phyloP scores from a whole-genome alignment of 331 rosid genomes.

The Stylosanthes scabra region DNA sequence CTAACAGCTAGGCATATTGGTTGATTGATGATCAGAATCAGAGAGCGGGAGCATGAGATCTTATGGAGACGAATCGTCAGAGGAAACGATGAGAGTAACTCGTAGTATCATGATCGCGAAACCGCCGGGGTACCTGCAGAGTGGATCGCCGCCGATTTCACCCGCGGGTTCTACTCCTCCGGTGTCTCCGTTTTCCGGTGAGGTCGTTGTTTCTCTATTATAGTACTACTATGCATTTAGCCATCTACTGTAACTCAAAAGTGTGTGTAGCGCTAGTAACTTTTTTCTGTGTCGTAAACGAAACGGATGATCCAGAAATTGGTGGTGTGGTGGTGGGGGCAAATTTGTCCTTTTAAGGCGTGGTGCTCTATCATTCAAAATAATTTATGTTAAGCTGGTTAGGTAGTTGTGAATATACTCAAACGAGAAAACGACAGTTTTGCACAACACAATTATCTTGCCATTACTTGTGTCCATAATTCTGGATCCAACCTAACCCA shows the following conservation, averaged over 20 bases:
- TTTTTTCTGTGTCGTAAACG: too few relatives aligned
- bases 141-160: conserved; percentile 62
- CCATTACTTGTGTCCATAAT: too few relatives aligned
- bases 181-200: conserved; percentile 51
- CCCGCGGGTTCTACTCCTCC: conserved; percentile 46
- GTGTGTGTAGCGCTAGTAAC: too few relatives aligned
- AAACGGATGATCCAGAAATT: conserved; percentile 32
- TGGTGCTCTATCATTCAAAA: not conserved
- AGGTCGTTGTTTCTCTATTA: conserved; percentile 35
- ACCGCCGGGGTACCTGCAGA: conserved; percentile 81
- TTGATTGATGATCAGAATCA: conserved; percentile 52
- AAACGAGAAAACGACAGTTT: conserved; percentile 7
- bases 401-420: not conserved
- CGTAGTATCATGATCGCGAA: conserved; percentile 93
- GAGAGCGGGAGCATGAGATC: conserved; percentile 66
- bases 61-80: conserved; percentile 60
- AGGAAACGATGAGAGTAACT: conserved; percentile 64
- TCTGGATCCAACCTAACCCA: conserved; percentile 29
- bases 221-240: too few relatives aligned
- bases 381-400: conserved; percentile 17
- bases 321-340: conserved; percentile 5
- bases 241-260: not conserved
- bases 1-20: too few relatives aligned
- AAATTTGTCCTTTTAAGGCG: conserved; percentile 31
- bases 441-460: not conserved